phyloP scores from a whole-genome alignment of 2,329 filamentous ascomycete species.

The Aspergillus carbonarius region DNA sequence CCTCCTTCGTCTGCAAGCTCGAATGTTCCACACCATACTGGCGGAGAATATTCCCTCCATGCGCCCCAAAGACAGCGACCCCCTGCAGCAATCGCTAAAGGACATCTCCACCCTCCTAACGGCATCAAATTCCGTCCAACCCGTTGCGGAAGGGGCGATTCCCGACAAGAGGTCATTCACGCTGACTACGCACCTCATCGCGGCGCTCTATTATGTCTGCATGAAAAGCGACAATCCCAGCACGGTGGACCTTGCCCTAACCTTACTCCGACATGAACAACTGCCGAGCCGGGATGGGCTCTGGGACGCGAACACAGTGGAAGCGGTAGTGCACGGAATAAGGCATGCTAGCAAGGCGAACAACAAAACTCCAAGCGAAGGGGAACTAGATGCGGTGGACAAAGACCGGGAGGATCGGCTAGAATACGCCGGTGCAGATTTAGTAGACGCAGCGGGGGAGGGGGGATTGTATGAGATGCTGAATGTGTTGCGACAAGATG shows the following conservation, averaged over 20 bases:
- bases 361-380: no score
- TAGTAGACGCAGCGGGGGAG: background rate
- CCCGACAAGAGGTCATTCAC: constrained; percentile 17
- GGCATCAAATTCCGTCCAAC: background rate
- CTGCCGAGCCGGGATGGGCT: constrained; percentile 22
- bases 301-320: constrained; percentile 21
- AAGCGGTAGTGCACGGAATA: background rate
- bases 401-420: background rate
- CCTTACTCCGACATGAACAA: constrained; percentile 17
- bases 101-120: background rate
- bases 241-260: constrained; percentile 13
- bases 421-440: background rate
- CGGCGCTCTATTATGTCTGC: constrained; percentile 24
- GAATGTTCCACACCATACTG: background rate
- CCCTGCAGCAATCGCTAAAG: background rate
- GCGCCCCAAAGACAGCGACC: background rate
- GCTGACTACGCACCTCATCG: constrained; percentile 24
- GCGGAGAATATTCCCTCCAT: background rate
- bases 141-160: background rate
- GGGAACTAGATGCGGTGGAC: background rate
- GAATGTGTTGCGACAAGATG: background rate
- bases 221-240: constrained; percentile 17
- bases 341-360: background rate
- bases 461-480: background rate
- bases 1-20: background rate